Evolutionary conservation across 148 eudicot genomes (phyloP).

Genomic region (Persicaria maculosa): DNA sequence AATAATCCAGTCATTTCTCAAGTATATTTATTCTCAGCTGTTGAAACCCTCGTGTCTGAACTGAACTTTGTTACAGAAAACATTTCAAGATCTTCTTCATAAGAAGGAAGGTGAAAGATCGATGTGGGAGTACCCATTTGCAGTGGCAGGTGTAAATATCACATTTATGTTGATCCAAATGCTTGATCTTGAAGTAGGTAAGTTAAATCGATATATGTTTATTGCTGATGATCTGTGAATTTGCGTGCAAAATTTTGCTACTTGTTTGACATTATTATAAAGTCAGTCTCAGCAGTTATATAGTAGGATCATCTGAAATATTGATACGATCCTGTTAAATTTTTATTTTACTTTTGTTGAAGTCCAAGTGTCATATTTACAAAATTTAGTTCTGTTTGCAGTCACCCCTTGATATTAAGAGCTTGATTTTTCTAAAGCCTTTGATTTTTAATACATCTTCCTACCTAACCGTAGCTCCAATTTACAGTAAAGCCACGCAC

Average conservation of each 20-base stretch:
- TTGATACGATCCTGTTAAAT: neutral
- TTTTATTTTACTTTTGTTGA: too few species aligned
- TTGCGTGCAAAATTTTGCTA: neutral
- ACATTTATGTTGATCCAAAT: conserved; percentile 97
- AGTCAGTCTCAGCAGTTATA: neutral
- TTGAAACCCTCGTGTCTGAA: neutral
- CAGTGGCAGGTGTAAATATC: conserved; percentile 98
- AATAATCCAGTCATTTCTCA: neutral
- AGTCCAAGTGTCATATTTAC: neutral
- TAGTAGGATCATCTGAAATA: neutral
- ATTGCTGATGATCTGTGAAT: conserved; percentile 2
- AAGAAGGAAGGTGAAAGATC: conserved; percentile 93
- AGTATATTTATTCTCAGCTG: neutral
- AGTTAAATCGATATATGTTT: neutral
- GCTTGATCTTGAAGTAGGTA: conserved; percentile 95
- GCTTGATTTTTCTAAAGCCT: neutral
- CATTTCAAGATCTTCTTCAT: conserved; percentile 85
- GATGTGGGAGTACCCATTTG: conserved; percentile 97
- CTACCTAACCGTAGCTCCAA: conserved; percentile 10
- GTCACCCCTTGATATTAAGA: neutral
- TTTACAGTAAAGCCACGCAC: conserved; percentile 70
- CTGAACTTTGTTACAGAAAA: conserved; percentile 43
- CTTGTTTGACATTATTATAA: neutral
- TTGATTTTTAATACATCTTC: neutral
- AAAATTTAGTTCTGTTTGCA: neutral